Evolutionary conservation across 768 basidiomycete species (phyloP).

Genomic region (Mycena belliarum): DNA sequence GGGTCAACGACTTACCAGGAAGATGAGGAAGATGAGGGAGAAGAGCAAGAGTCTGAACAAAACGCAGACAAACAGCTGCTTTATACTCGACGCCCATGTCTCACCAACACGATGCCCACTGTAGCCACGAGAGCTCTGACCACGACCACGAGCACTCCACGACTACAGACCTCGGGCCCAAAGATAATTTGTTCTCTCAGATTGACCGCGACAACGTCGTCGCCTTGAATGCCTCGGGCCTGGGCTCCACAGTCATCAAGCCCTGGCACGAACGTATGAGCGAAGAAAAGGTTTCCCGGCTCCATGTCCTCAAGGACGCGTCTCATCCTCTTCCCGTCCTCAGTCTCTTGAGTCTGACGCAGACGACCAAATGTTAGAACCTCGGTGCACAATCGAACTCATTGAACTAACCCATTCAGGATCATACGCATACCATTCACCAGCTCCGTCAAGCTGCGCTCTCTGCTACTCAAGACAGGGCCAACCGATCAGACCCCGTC

Average conservation of each 20-base stretch:
- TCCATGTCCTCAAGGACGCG: not conserved
- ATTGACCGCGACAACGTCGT: slow-evolving; percentile 83
- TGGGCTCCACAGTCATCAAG: slow-evolving; percentile 70
- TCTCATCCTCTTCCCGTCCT: slow-evolving; percentile 36
- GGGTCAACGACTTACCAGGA: not conserved
- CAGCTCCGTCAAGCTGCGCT: slow-evolving; percentile 80
- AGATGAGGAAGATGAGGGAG: not conserved
- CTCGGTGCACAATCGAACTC: not conserved
- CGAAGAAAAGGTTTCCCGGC: slow-evolving; percentile 54
- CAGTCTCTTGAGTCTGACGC: slow-evolving; percentile 74
- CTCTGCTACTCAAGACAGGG: slow-evolving; percentile 82
- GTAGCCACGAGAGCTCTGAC: slow-evolving; percentile 13
- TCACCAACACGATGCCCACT: slow-evolving; percentile 15
- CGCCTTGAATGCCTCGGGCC: slow-evolving; percentile 65
- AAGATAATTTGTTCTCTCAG: slow-evolving; percentile 68
- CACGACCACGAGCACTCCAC: slow-evolving; percentile 13
- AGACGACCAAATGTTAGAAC: slow-evolving; percentile 80
- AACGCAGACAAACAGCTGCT: not conserved
- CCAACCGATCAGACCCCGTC: slow-evolving; percentile 77
- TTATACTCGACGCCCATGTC: not conserved
- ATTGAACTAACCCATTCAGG: slow-evolving; percentile 37
- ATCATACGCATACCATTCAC: slow-evolving; percentile 88
- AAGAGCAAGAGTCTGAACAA: not conserved
- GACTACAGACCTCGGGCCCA: slow-evolving; percentile 8
- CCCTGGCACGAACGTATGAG: slow-evolving; percentile 81